Evolutionary conservation across 2,329 filamentous ascomycete species (phyloP).

Genomic region (Cladosporium sp.): DNA sequence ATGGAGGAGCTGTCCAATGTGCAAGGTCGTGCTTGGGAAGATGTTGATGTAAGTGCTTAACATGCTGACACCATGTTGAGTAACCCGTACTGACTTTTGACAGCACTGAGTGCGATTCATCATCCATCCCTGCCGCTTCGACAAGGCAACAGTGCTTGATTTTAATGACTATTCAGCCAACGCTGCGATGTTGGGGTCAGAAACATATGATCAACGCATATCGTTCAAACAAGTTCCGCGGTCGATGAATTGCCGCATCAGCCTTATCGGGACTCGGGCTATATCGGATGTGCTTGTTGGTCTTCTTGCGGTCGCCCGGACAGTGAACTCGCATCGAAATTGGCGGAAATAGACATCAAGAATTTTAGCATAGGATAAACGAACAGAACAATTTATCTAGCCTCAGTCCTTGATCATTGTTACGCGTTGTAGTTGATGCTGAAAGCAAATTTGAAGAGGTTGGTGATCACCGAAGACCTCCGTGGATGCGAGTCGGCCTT

Average conservation of each 20-base stretch:
- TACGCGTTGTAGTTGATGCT: not conserved
- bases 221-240: not conserved
- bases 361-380: not conserved
- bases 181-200: not conserved
- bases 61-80: not conserved
- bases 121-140: not conserved
- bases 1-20: constrained; percentile 83
- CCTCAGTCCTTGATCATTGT: not conserved
- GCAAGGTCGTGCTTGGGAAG: constrained; percentile 89
- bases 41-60: constrained; percentile 48
- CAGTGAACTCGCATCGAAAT: not conserved
- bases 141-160: not conserved
- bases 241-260: not conserved
- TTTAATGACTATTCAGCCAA: not conserved
- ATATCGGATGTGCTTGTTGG: not conserved
- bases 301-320: not conserved
- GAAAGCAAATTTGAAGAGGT: not conserved
- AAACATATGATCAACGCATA: not conserved
- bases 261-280: not conserved
- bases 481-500: not conserved
- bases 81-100: not conserved
- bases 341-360: not conserved
- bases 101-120: constrained; percentile 10
- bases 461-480: not conserved
- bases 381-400: not conserved